phyloP scores from a whole-genome alignment of 768 basidiomycete genomes.

The Russula compacta region DNA sequence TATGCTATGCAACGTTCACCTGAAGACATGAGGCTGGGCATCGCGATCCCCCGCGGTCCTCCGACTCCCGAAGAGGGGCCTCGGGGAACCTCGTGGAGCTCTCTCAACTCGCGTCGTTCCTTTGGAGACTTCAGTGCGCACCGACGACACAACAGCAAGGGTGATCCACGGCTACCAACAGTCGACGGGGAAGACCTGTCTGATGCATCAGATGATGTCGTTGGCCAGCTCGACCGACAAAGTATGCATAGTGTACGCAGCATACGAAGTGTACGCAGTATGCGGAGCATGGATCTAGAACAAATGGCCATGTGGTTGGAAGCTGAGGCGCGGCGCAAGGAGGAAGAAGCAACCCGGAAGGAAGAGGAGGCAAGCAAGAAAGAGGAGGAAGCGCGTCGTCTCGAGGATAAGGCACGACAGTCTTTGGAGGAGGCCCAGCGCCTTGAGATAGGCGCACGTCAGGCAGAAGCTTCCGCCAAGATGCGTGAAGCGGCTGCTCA shows the following conservation, averaged over 20 bases:
- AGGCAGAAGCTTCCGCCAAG: conserved; percentile 22
- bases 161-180: conserved; percentile 5
- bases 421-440: conserved; percentile 18
- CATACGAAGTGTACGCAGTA: conserved; percentile 10
- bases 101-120: conserved; percentile 18
- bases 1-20: conserved; percentile 17
- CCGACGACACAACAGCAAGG: conserved; percentile 13
- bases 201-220: conserved; percentile 14
- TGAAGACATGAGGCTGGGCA: conserved; percentile 18
- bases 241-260: conserved; percentile 13
- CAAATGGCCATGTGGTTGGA: conserved; percentile 18
- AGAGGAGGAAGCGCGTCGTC: conserved; percentile 22
- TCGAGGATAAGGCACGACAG: conserved; percentile 21
- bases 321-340: conserved; percentile 18
- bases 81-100: conserved; percentile 11
- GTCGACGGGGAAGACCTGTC: conserved; percentile 9
- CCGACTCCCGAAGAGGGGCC: conserved; percentile 12
- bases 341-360: conserved; percentile 26
- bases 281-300: conserved; percentile 19
- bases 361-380: conserved; percentile 23
- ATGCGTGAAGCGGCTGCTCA: conserved; percentile 18
- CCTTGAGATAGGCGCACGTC: conserved; percentile 19
- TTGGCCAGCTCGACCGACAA: conserved; percentile 13
- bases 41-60: conserved; percentile 16
- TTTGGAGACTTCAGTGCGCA: conserved; percentile 7